Conservation (phyloP, 768 basidiomycete genomes). For the Suillus paluster region DNA sequence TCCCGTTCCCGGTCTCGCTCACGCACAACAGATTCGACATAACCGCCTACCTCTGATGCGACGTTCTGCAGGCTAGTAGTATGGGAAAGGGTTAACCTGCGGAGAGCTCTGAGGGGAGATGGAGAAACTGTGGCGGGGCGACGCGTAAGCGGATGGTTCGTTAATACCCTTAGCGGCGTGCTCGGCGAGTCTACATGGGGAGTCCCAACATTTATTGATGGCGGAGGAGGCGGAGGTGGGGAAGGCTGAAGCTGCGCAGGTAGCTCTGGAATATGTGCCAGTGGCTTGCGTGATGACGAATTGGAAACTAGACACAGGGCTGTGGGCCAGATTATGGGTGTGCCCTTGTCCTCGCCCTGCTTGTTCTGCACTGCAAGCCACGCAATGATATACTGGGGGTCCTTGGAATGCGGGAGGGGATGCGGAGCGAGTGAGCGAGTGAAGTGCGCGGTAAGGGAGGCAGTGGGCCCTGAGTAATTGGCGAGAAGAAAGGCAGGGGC, state of each 20-base stretch:
- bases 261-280: conserved; percentile 65
- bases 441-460: conserved; percentile 65
- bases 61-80: conserved; percentile 54
- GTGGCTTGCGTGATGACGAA: conserved; percentile 43
- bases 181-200: conserved; percentile 20
- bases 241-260: conserved; percentile 65
- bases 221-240: conserved; percentile 44
- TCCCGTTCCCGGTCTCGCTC: conserved; percentile 83
- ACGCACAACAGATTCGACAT: conserved; percentile 75
- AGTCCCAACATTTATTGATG: conserved; percentile 32
- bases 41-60: conserved; percentile 65
- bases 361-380: conserved; percentile 79
- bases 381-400: conserved; percentile 58
- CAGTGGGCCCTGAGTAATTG: conserved; percentile 70
- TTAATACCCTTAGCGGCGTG: conserved; percentile 14
- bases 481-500: conserved; percentile 75
- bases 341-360: conserved; percentile 81
- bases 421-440: conserved; percentile 55
- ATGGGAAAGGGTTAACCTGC: conserved; percentile 55
- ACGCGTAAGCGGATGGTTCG: conserved; percentile 35
- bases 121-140: conserved; percentile 43
- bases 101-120: conserved; percentile 41
- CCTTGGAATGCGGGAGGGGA: conserved; percentile 18
- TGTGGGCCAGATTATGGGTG: conserved; percentile 74
- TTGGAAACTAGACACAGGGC: conserved; percentile 57